Base-by-base conservation (phyloP, 768 basidiomycete species). In the Phanerochaete sordida region DNA sequence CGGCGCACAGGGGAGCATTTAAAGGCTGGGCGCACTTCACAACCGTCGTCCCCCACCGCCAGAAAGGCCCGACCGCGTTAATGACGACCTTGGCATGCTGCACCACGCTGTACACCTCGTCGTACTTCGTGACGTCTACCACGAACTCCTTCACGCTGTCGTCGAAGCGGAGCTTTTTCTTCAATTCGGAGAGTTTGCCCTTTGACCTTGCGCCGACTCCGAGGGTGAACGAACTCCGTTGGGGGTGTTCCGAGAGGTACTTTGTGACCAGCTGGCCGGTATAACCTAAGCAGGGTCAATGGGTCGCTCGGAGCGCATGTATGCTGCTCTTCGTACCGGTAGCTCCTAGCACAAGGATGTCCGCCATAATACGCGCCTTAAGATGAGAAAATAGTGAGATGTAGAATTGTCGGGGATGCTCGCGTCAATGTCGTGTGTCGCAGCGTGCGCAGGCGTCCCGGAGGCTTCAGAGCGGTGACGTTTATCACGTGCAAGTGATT, bases 1-100 rank as follows among this genome's bases (percentile, higher is more conserved):
- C n/a, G n/a, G 26, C 33, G 19, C 11, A 23, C n/a, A 24, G 39
- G 33, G 16, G 45, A n/a, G 19, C 33, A 16, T 43, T 43, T 4
- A 11, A 19, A 11, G 19, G 8, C 31, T 19, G 28, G 15, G 74
- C 84, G 46, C 62, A 87, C 86, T 71, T 69, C 21, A 93, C 89
- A 13, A 94, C 86, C 9, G 84, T 79, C n/a, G 84, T 84, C 2
- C 91, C 89, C 74, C 80, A 90, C 6, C 69, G 69, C 81, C 83
- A 86, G 69, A 81, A 94, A 1, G 91, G 91, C 1, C 92, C 92
- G 31, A 90, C 83, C 30, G 86, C 75, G 66, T 90, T 92, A 59
- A 94, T 85, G 56, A 95, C 83, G 21, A 94, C 86, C 48, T 80
- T 80, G 5, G 84, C 76, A 19, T 70, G 69, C 65, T 78, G 80